Base-by-base conservation (phyloP, 768 basidiomycete genomes). In the Lentinula lateritia region DNA sequence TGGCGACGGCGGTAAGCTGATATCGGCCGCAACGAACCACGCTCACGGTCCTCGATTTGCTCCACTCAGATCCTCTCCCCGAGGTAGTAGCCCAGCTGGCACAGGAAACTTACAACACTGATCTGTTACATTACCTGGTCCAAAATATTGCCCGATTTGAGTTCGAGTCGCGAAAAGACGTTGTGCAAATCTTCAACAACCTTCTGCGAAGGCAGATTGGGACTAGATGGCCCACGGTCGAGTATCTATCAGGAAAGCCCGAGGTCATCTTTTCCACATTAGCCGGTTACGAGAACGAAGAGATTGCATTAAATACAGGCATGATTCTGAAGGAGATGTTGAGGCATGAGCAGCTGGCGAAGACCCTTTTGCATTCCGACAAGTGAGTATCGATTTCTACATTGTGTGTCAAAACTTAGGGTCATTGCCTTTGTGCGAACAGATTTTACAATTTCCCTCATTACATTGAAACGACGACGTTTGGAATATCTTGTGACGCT, bases 251-350 rank as follows among this genome's bases (percentile, higher is more conserved):
- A 7, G 83, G 84, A 41, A 90, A 91, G 68, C 87, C 83, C 8
- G 89, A 87, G 60, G 76, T 83, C 39, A 84, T 84, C 55, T 97
- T 97, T 70, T 87, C 92, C 2, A 84, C 94, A 7, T 80, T 98
- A 52, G 89, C 86, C 60, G 95, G 95, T 6, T 99, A 99, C 70
- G 88, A 89, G 75, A 95, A 97, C 68, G 93, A 98, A 72, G 96
- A 98, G 63, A 82, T 98, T 59, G 95, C 95, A 8, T 82, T 99
- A 62, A 99, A 99, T 68, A 98, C 96, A 0, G 96, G 97, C 8
- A 96, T 97, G 94, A 91, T 98, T 61, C 78, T 99, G 54, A 92
- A 93, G 69, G 97, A 98, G 76, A 98, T 98, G 92, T 76, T 99
- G 66, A 83, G 90, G 65, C 92, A 97, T 70, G 97, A 99, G 71